These are phyloP conservation scores for Hirschioporus abietinus DNA, from an alignment of 768 basidiomycete genomes.

Conservation along the genomic window DNA sequence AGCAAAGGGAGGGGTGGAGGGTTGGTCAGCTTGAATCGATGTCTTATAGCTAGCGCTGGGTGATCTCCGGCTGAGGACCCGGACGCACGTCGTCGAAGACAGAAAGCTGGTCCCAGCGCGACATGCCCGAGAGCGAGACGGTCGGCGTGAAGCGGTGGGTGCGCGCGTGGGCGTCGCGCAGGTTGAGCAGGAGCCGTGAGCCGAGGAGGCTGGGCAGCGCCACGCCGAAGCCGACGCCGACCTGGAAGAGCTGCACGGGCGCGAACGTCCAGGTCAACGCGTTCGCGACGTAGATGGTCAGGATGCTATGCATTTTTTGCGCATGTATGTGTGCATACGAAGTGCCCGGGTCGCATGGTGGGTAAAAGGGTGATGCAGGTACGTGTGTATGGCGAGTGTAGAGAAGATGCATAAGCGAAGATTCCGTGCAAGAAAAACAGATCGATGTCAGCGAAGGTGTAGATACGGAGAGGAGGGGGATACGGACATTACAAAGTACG, in stretches of 20 bases:
- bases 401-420: too few relatives aligned
- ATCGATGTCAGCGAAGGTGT: neutral
- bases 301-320: neutral
- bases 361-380: too few relatives aligned
- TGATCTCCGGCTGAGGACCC: too few relatives aligned
- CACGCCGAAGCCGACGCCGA: conserved; percentile 9
- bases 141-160: neutral
- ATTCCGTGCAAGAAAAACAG: neutral
- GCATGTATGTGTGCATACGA: too few relatives aligned
- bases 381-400: too few relatives aligned
- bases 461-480: neutral
- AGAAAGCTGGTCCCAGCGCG: neutral
- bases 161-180: conserved; percentile 7
- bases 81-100: neutral
- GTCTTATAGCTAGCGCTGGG: too few relatives aligned
- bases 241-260: conserved; percentile 4
- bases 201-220: conserved; percentile 7
- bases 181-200: conserved; percentile 10
- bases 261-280: conserved; percentile 1
- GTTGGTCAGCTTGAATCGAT: too few relatives aligned
- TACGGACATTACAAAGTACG: conserved; percentile 3
- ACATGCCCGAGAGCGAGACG: neutral
- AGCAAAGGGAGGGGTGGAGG: too few relatives aligned
- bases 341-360: too few relatives aligned
- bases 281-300: conserved; percentile 1